Evolutionary conservation across 495 filamentous ascomycete genomes (phyloP), one percentile per base, ranked within the genome.

Genomic region (Lichina pygmaea): DNA sequence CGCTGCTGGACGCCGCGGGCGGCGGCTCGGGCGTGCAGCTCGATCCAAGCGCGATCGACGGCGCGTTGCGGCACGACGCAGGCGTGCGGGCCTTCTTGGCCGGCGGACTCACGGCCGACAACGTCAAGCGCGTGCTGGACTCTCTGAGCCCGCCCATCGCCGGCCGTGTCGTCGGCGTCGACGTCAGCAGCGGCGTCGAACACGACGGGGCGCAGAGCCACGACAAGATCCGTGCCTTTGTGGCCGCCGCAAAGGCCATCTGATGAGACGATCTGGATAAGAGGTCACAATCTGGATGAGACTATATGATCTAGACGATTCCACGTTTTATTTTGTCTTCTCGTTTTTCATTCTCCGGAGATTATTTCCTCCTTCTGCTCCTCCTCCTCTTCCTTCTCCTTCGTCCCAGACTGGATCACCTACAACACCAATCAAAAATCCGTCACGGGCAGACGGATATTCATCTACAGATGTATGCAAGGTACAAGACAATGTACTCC

Each of bases 121-220:
- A 93, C 58, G 78, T 95, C 7, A 59, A 58, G 3, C 64, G 70
- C 11, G 63, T 68, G 5, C 60, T 97, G 1, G 54, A 60, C 6
- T 64, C 65, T 30, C 57, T 80, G 33, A 75, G 72, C 5, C 53
- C 64, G 12, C 58, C 66, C 7, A 15, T 39, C 36, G 65, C 62
- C 30, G 58, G 61, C 6, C 66, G 74, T 53, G 71, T 95, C 4
- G 62, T 81, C 36, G 86, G 75, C 2, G 77, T 99, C 36, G 89
- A 99, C 64, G 81, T 93, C 6, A 92, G 84, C 55, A 91, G 81
- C 53, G 89, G 89, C 0, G 83, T 99, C 10, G 89, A 97, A 63
- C 71, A 70, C 24, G 69, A 79, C 51, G 89, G 86, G 8, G 58
- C 64, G 53, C 91, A 99, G 55, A 79, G 78, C 58, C 42, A 84